These are phyloP conservation scores for Obba rivulosa DNA, from an alignment of 768 basidiomycete species.

Conservation along the genomic window DNA sequence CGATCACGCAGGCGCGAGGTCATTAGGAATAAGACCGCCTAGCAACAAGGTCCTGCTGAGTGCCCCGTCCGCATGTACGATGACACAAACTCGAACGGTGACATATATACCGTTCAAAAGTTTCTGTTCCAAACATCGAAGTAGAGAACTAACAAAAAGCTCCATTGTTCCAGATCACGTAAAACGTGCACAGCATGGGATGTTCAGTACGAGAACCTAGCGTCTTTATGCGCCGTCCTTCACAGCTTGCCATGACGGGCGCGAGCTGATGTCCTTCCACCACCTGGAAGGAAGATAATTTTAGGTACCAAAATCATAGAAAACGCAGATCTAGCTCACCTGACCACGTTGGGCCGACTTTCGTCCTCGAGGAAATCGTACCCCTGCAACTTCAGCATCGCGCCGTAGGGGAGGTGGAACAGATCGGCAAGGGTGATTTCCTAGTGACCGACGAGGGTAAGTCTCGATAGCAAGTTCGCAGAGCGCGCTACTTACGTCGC, in stretches of 20 bases:
- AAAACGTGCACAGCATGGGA: too few relatives aligned
- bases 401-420: constrained; percentile 47
- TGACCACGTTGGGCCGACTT: constrained; percentile 36
- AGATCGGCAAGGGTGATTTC: constrained; percentile 52
- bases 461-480: not conserved
- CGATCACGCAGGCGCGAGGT: too few relatives aligned
- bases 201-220: too few relatives aligned
- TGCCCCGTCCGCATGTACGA: too few relatives aligned
- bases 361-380: constrained; percentile 25
- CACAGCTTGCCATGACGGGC: constrained; percentile 44
- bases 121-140: too few relatives aligned
- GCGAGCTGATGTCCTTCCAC: constrained; percentile 44
- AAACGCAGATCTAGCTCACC: constrained; percentile 24
- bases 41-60: too few relatives aligned
- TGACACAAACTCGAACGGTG: too few relatives aligned
- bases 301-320: not conserved
- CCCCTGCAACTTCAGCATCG: constrained; percentile 20
- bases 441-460: constrained; percentile 13
- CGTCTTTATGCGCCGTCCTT: constrained; percentile 28
- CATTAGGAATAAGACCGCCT: too few relatives aligned
- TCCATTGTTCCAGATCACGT: too few relatives aligned
- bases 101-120: too few relatives aligned
- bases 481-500: constrained; percentile 23
- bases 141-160: too few relatives aligned
- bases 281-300: constrained; percentile 29